phyloP scores from a whole-genome alignment of 73 alveolate species.

The Breviolum minutum region DNA sequence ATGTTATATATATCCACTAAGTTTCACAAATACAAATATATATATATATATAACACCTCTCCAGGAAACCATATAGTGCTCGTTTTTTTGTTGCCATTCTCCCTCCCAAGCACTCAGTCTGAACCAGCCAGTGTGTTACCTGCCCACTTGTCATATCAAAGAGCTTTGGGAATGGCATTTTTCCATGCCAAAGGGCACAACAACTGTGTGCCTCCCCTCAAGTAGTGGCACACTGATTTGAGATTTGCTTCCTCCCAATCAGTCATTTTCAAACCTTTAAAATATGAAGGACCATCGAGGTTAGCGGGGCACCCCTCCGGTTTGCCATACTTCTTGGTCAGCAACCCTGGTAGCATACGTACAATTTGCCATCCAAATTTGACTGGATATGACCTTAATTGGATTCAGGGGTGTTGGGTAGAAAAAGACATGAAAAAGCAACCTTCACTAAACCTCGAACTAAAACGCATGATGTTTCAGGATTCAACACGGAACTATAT shows the following conservation, averaged over 20 bases:
- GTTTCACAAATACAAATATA: too few species aligned
- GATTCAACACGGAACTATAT: background rate
- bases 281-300: background rate
- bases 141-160: background rate
- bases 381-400: background rate
- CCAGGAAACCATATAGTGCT: too few species aligned
- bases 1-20: too few species aligned
- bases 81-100: too few species aligned
- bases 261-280: background rate
- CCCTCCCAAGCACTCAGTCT: background rate
- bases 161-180: background rate
- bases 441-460: too few species aligned
- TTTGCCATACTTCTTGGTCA: background rate
- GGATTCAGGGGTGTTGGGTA: background rate
- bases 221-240: constrained; percentile 3
- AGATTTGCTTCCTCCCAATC: constrained; percentile 7
- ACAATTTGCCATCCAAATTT: constrained; percentile 1
- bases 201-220: constrained; percentile 6
- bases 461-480: too few species aligned
- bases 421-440: too few species aligned
- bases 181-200: background rate
- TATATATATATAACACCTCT: too few species aligned
- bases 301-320: background rate
- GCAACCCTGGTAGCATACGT: background rate
- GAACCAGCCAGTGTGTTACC: background rate